Conservation (phyloP, 1,284 basidiomycete species). For the Rhodotorula glutinis region DNA sequence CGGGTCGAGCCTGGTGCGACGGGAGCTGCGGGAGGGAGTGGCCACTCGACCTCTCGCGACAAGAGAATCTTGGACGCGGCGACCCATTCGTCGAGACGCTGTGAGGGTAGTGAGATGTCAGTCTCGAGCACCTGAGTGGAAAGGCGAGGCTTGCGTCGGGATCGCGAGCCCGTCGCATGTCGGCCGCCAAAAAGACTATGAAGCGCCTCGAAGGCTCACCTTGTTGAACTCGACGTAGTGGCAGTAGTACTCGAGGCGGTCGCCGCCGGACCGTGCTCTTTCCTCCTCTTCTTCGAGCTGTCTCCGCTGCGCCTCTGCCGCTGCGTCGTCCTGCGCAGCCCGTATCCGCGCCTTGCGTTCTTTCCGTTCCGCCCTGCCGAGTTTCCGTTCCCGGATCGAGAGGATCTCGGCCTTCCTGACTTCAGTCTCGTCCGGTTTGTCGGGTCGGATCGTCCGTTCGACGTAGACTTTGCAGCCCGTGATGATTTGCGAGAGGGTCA, state of each 20-base stretch:
- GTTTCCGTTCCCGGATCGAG: slow-evolving; percentile 78
- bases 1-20: slow-evolving; percentile 28
- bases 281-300: slow-evolving; percentile 29
- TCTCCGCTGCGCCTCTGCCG: slow-evolving; percentile 3
- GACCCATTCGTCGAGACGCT: slow-evolving; percentile 97
- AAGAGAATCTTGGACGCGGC: slow-evolving; percentile 79
- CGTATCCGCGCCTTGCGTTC: slow-evolving; percentile 50
- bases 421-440: slow-evolving; percentile 56
- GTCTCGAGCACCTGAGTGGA: neutral
- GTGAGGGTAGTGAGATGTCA: neutral
- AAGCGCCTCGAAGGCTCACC: slow-evolving; percentile 25
- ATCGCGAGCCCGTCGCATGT: no score
- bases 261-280: slow-evolving; percentile 2
- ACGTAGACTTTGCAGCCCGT: slow-evolving; percentile 93
- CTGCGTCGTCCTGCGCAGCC: slow-evolving; percentile 10
- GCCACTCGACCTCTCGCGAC: slow-evolving; percentile 88
- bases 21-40: slow-evolving; percentile 52
- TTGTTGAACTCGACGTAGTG: slow-evolving; percentile 99
- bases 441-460: slow-evolving; percentile 65
- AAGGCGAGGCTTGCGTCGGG: neutral
- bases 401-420: slow-evolving; percentile 90
- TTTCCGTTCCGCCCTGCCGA: slow-evolving; percentile 58
- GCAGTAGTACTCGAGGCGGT: slow-evolving; percentile 78
- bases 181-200: neutral
- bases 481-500: slow-evolving; percentile 52